Evolutionary conservation across 2,329 filamentous ascomycete species (phyloP), one percentile per base, ranked within the genome.

Genomic region (Stagonosporopsis rhizophila): DNA sequence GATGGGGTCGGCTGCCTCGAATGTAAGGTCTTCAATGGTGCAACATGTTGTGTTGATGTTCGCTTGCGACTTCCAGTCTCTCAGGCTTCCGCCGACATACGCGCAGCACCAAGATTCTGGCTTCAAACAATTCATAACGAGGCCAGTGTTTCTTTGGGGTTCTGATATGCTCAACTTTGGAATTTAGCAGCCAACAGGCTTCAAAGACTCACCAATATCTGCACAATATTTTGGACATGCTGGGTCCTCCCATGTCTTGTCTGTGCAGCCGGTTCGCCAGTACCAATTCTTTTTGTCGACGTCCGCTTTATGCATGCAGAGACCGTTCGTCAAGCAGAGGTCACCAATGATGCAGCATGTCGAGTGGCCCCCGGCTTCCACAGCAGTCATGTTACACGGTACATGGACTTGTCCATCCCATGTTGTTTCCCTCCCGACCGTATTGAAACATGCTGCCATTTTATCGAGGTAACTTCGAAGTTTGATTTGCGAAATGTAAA

Each of bases 261-360:
- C 58, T 15, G 60, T 61, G 28, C 54, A 61, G 8, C 32, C 60
- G 4, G 55, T 52, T 12, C 58, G 40, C 54, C 58, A 60, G 11
- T 52, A 60, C 41, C 59, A 51, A 11, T 60, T 62, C 17, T 34
- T 45, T 7, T 22, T 39, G 19, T 45, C 34, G 6, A 15, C 19
- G 32, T 52, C 49, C 15, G n/a, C 38, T n/a, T 27, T 37, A 8
- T 48, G 32, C 32, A 46, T 52, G 40, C 58, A 60, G 19, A 63
- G 34, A 4, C 58, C 60, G 25, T 61, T 63, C 3, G 54, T 57
- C n/a, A 61, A 44, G 28, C 60, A 61, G 7, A 50, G 34, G 41
- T 60, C 58, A 4, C 52, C 52, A 2, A 51, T 30, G 4, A 40
- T 22, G 20, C 55, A 63, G 37, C 58, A 63, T 35, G 52, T 38